Conservation (phyloP, 2,329 filamentous ascomycete species). For the Alternaria atra region DNA sequence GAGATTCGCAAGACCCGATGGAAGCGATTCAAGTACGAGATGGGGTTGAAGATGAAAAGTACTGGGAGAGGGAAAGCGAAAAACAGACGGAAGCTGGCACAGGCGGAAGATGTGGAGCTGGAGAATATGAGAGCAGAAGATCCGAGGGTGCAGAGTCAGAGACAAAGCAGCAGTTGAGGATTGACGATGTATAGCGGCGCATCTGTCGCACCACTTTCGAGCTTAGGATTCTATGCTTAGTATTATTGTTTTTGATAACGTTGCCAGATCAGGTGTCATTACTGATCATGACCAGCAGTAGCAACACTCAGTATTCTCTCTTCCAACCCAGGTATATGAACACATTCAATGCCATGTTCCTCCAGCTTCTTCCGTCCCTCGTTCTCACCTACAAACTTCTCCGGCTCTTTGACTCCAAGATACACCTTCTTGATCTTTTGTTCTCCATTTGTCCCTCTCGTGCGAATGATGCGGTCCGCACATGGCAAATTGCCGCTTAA, state of each 20-base stretch:
- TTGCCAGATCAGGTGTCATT: background rate
- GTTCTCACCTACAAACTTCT: conserved; percentile 87
- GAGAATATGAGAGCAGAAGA: conserved; percentile 85
- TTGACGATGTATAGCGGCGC: too few relatives aligned
- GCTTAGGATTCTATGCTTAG: background rate
- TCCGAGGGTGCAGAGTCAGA: conserved; percentile 71
- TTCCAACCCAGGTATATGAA: conserved; percentile 78
- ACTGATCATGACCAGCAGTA: conserved; percentile 75
- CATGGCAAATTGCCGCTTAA: conserved; percentile 80
- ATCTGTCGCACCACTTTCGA: too few relatives aligned
- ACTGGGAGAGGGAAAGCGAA: conserved; percentile 11
- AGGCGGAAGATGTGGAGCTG: conserved; percentile 14
- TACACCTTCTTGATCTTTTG: conserved; percentile 78
- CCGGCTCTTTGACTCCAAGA: conserved; percentile 87
- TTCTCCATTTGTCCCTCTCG: conserved; percentile 54
- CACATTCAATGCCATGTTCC: conserved; percentile 75
- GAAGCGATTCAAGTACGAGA: conserved; percentile 26
- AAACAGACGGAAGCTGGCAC: conserved; percentile 1
- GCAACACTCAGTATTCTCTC: conserved; percentile 82
- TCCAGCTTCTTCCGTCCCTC: conserved; percentile 75
- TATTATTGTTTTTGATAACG: background rate
- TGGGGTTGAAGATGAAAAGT: conserved; percentile 21
- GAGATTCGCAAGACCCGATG: conserved; percentile 23
- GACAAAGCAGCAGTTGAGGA: background rate
- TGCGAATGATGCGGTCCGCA: conserved; percentile 76